Evolutionary conservation across 805 yeast genomes (phyloP), one percentile per base, ranked within the genome.

Genomic region (Suhomyces emberorum): DNA sequence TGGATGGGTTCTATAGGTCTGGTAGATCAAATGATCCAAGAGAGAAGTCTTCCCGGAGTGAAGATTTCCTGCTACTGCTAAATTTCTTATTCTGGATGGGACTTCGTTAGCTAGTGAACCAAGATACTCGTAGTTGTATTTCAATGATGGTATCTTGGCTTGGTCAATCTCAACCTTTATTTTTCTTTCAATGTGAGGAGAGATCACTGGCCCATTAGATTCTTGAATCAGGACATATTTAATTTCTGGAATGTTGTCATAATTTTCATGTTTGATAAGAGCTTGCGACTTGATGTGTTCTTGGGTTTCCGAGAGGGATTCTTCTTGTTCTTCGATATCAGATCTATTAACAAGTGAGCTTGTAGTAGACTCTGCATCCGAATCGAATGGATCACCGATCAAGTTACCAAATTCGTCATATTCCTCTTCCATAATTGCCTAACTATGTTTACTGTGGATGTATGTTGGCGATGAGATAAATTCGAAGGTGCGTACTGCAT

Each of bases 1-100:
- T n/a, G 34, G 19, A n/a, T 7, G 7, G 3, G 23, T 15, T 5
- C 14, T 23, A 24, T 32, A 32, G 0, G 95, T 79, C 38, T 82
- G 79, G 3, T 64, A 45, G 0, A 88, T 76, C 16, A 91, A 57
- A 57, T 74, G 55, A 52, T 91, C 96, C 3, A 86, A 46, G 1
- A 89, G 60, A 0, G 87, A 69, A 0, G 98, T 85, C 60, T 93
- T 93, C 1, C 99, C 99, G 4, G 87, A 79, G 48, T 86, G 85
- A 1, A 84, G 54, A 28, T 79, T 76, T 0, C 98, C 98, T n/a
- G 81, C 77, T 1, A 93, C 47, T 0, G 89, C 83, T 12, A 89
- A 63, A 56, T 84, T 89, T 32, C 95, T 70, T 7, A 81, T 70
- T 46, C 82, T 78, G 10, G 77, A 78, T 0, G 95, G 88, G 1